Evolutionary conservation across 306 rosid genomes (phyloP), one percentile per base, ranked within the genome.

Genomic region (Oemleria cerasiformis): DNA sequence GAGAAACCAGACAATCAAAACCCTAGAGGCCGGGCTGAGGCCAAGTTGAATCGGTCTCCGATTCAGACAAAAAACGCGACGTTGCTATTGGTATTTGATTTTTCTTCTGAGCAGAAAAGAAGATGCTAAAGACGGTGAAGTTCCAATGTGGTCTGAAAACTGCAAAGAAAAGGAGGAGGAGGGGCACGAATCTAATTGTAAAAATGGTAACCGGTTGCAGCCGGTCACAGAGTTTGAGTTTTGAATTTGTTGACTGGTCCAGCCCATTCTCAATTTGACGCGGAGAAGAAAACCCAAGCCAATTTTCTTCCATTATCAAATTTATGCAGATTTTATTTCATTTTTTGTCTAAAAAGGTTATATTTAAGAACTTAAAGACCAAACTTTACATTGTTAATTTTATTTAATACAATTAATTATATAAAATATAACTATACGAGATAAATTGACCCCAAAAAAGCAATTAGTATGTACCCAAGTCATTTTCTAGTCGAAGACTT

Each of bases 161-260:
- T n/a, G 25, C 70, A n/a, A 58, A 5, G 38, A 16, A 17, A 9
- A 63, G 11, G 4, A 41, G 34, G 14, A 44, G 5, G 38, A 9
- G 56, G 9, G 4, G 59, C 17, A 47, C 8, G 62, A 59, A 56
- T 58, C 68, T 38, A 13, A 14, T 16, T 23, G 45, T 38, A 47
- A 2, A 73, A 82, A 78, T 64, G 79, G 76, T 47, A 62, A 79
- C 86, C 85, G 85, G 90, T 44, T 50, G 63, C 67, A 62, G 70
- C 87, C 86, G 67, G 86, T 82, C 25, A 53, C 9, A 57, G 17
- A 4, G 49, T n/a, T 5, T 9, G 19, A 47, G 71, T 34, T 68
- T 68, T 11, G 36, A 47, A 48, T 50, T 51, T 19, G 38, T 19
- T 25, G 63, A 57, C 63, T 6, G 71, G 38, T 44, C 58, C 5